Percentiles rank a stretch among this genome's conserved stretches.
Evolutionary conservation across 2,329 filamentous ascomycete genomes (phyloP).

Genomic region (Alternaria incomplexa): DNA sequence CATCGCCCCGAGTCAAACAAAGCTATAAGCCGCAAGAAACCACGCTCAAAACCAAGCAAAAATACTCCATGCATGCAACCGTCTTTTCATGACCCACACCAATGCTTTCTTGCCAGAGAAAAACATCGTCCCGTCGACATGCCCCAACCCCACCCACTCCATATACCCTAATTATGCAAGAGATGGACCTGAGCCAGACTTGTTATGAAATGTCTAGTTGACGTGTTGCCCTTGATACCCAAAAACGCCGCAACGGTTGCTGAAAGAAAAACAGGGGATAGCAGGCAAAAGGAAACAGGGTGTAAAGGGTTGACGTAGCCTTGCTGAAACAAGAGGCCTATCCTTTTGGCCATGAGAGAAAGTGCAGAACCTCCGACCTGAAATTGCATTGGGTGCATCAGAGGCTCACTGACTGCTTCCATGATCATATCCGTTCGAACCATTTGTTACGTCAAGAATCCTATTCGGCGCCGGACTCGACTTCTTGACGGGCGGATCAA

Average conservation of each 20-base stretch:
- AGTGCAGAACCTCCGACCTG: neutral
- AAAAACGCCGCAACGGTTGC: neutral
- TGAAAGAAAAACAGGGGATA: neutral
- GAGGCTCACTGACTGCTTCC: neutral
- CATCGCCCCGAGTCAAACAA: neutral
- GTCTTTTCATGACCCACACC: neutral
- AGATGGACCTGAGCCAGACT: neutral
- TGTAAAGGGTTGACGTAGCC: neutral
- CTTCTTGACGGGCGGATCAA: slow-evolving; percentile 67
- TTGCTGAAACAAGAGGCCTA: neutral
- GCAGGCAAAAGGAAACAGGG: neutral
- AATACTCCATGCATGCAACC: neutral
- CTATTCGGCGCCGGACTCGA: slow-evolving; percentile 16
- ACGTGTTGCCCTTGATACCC: neutral
- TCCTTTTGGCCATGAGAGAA: neutral
- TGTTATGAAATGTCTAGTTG: neutral
- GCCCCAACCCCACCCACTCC: neutral
- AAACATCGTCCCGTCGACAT: neutral
- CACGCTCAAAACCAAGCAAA: neutral
- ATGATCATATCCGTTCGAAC: neutral
- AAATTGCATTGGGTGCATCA: too few species aligned
- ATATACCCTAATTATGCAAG: neutral
- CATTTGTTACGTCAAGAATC: neutral
- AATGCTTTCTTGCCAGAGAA: neutral
- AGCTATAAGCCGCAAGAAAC: neutral